Percentiles rank a stretch among this genome's conserved stretches.
These are phyloP conservation scores for Cordyceps militaris DNA, from an alignment of 2,329 filamentous ascomycete genomes.

Conservation along the genomic window DNA sequence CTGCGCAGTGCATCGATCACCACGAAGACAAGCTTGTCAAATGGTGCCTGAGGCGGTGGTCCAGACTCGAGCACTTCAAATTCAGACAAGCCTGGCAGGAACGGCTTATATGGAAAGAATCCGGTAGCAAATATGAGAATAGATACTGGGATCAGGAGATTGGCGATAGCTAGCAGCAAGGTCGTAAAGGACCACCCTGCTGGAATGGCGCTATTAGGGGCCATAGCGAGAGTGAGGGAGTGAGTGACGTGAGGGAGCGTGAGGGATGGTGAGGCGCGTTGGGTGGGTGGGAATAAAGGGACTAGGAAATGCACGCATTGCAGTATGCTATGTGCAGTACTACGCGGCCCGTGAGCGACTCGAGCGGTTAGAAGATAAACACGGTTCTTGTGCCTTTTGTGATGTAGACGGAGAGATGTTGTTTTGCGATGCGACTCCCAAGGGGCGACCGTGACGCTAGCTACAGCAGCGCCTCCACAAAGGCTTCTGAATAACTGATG, in stretches of 20 bases:
- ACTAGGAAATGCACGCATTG: conserved; percentile 1
- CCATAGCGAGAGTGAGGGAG: background rate
- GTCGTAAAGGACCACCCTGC: conserved; percentile 24
- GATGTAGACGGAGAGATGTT: conserved; percentile 3
- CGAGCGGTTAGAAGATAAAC: background rate
- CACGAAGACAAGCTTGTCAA: conserved; percentile 93
- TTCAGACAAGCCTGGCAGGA: conserved; percentile 74
- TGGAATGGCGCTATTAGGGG: background rate
- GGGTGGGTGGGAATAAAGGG: background rate
- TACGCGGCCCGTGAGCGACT: background rate
- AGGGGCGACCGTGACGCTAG: conserved; percentile 2
- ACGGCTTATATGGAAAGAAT: conserved; percentile 97
- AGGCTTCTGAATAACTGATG: background rate
- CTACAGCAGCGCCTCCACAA: conserved; percentile 6
- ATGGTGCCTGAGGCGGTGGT: conserved; percentile 57
- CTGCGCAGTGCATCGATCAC: conserved; percentile 91
- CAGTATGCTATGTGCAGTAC: background rate
- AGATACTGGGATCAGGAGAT: conserved; percentile 69
- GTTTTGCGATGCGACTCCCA: background rate
- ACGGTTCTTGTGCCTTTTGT: background rate
- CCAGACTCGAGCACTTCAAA: conserved; percentile 53
- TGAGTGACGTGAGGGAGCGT: conserved; percentile 4
- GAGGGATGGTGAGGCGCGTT: background rate
- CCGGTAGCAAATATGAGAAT: conserved; percentile 75
- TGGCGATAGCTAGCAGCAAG: conserved; percentile 56